Percentiles rank a stretch among this genome's conserved stretches.
Conservation (phyloP, 2,329 filamentous ascomycete species). For the Cladosporium sphaerospermum region DNA sequence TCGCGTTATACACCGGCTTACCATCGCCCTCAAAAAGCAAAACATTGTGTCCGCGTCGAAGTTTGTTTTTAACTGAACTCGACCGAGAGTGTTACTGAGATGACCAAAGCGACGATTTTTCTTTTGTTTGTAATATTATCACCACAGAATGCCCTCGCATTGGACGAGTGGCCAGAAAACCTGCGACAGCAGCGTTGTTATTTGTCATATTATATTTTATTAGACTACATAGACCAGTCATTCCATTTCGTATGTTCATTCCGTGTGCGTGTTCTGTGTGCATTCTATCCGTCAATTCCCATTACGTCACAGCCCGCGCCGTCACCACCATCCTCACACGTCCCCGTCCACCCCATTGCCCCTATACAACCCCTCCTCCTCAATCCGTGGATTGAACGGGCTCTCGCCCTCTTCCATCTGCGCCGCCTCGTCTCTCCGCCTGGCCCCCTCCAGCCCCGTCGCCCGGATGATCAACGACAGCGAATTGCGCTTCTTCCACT, state of each 20-base stretch:
- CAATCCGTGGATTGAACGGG: slow-evolving; percentile 9
- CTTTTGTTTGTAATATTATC: not conserved
- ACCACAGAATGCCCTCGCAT: too few species aligned
- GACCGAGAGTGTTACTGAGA: not conserved
- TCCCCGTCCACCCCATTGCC: not conserved
- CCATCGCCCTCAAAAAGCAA: too few species aligned
- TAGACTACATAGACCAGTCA: not conserved
- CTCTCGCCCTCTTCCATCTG: slow-evolving; percentile 14
- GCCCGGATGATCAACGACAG: slow-evolving; percentile 1
- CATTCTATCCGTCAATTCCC: too few species aligned
- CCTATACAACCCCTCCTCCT: slow-evolving; percentile 7
- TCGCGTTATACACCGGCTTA: not conserved
- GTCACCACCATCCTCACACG: not conserved
- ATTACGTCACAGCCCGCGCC: too few species aligned
- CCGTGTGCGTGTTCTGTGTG: not conserved
- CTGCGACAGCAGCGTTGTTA: not conserved
- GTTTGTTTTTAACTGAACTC: too few species aligned
- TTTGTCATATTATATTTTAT: not conserved
- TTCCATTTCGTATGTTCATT: not conserved
- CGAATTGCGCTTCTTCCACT: not conserved
- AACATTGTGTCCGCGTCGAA: too few species aligned
- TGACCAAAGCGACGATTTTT: not conserved
- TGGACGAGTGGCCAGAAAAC: too few species aligned
- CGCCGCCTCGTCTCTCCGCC: slow-evolving; percentile 1
- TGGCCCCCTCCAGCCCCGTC: not conserved